Evolutionary conservation across 1,284 basidiomycete genomes (phyloP).

Genomic region (Leccinum insigne): DNA sequence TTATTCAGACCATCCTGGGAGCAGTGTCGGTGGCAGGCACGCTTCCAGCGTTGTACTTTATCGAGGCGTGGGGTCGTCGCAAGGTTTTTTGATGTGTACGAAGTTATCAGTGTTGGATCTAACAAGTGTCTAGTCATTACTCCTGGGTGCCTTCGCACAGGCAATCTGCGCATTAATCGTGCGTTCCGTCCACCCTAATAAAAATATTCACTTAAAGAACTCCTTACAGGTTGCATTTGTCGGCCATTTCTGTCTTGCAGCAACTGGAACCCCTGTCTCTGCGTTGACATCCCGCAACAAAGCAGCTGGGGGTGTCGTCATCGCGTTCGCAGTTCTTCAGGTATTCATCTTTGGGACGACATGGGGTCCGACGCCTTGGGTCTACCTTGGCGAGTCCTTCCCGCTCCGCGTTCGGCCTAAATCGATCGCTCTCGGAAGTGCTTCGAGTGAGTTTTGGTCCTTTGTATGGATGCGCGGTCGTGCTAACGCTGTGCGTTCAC

Average conservation of each 20-base stretch:
- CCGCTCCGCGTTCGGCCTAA: conserved; percentile 64
- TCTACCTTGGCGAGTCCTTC: conserved; percentile 62
- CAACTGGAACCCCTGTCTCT: conserved; percentile 40
- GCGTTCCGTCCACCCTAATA: conserved; percentile 17
- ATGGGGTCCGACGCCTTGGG: conserved; percentile 63
- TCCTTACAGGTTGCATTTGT: conserved; percentile 59
- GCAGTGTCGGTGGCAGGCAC: conserved; percentile 68
- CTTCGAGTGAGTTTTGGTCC: conserved; percentile 41
- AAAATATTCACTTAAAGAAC: conserved; percentile 2
- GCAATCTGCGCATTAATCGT: conserved; percentile 65
- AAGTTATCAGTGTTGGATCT: neutral
- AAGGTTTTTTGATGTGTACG: conserved; percentile 38
- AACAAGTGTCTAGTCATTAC: conserved; percentile 46
- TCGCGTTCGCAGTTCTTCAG: conserved; percentile 63
- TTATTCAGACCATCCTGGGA: conserved; percentile 73
- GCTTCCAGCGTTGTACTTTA: conserved; percentile 62
- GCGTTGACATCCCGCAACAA: conserved; percentile 45
- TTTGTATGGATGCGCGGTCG: neutral
- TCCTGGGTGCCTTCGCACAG: conserved; percentile 66
- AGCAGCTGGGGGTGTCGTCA: conserved; percentile 48
- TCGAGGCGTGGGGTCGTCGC: conserved; percentile 66
- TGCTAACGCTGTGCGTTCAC: conserved; percentile 13
- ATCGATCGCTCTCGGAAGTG: conserved; percentile 57
- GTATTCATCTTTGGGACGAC: conserved; percentile 55
- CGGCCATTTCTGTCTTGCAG: conserved; percentile 63